Evolutionary conservation across 2,329 filamentous ascomycete genomes (phyloP).

Genomic region (Alternaria tenuissima): DNA sequence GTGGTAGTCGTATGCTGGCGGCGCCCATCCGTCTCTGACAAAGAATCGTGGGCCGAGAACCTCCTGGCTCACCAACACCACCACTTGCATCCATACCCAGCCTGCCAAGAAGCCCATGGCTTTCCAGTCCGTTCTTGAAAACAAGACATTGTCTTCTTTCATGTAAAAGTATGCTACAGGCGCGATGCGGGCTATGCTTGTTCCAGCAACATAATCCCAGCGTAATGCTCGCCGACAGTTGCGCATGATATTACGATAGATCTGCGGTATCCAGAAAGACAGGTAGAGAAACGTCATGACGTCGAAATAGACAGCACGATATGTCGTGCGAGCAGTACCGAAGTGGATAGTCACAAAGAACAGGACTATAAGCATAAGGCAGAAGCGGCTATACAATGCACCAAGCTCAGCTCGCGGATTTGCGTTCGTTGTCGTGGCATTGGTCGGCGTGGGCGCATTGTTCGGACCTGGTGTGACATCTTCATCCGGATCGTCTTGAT

Average conservation of each 20-base stretch:
- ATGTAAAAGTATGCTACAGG: slow-evolving; percentile 89
- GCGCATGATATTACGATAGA: slow-evolving; percentile 85
- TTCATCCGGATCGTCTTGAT: slow-evolving; percentile 61
- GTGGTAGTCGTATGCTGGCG: slow-evolving; percentile 90
- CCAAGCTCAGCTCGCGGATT: slow-evolving; percentile 59
- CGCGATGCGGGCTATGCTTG: slow-evolving; percentile 78
- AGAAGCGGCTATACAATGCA: slow-evolving; percentile 68
- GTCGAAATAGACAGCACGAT: slow-evolving; percentile 66
- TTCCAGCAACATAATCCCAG: slow-evolving; percentile 89
- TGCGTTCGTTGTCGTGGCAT: slow-evolving; percentile 29
- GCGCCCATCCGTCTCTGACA: slow-evolving; percentile 72
- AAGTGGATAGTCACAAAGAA: slow-evolving; percentile 68
- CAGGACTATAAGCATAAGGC: slow-evolving; percentile 65
- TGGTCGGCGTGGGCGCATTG: slow-evolving; percentile 27
- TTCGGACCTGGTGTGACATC: slow-evolving; percentile 37
- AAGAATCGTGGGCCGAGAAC: slow-evolving; percentile 89
- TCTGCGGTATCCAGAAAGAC: slow-evolving; percentile 92
- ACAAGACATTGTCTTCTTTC: slow-evolving; percentile 79
- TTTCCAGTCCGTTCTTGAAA: slow-evolving; percentile 72
- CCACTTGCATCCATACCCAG: slow-evolving; percentile 90
- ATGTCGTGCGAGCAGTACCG: slow-evolving; percentile 62
- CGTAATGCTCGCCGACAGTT: slow-evolving; percentile 91
- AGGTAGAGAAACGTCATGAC: slow-evolving; percentile 76
- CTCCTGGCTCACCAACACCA: slow-evolving; percentile 80
- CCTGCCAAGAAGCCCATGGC: slow-evolving; percentile 71